Evolutionary conservation across 306 rosid species (phyloP).

Genomic region (Leucaena leucocephala): DNA sequence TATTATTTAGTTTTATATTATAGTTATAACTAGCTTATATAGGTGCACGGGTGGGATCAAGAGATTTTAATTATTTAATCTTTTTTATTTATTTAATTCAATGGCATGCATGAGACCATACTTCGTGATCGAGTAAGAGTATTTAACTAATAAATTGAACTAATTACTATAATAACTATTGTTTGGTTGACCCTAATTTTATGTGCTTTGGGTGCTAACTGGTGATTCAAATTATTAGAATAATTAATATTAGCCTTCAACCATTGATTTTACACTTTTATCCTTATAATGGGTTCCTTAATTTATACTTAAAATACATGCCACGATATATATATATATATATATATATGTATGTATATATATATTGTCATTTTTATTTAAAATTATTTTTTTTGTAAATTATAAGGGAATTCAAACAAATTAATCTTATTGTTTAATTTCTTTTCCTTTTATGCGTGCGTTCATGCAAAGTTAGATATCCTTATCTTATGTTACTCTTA

Average conservation of each 20-base stretch:
- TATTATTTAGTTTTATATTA: not conserved
- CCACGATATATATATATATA: not conserved
- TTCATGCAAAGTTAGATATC: not conserved
- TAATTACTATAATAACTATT: not conserved
- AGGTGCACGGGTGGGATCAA: not conserved
- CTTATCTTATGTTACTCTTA: not conserved
- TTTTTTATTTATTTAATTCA: not conserved
- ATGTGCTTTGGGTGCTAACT: not conserved
- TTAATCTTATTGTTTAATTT: not conserved
- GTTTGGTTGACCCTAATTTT: not conserved
- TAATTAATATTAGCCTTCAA: not conserved
- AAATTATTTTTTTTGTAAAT: not conserved
- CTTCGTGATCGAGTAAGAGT: not conserved
- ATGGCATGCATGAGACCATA: not conserved
- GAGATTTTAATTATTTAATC: not conserved
- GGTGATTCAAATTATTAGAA: not conserved
- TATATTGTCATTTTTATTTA: not conserved
- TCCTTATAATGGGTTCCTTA: not conserved
- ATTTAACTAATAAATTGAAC: not conserved
- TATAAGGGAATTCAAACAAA: not conserved
- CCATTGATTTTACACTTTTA: not conserved
- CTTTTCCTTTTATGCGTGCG: not conserved
- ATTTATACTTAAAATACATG: not conserved
- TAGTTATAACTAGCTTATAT: not conserved
- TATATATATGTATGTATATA: too few species aligned